phyloP scores from a whole-genome alignment of 225 moss, liverwort and hornwort species.

The Polytrichum commune region DNA sequence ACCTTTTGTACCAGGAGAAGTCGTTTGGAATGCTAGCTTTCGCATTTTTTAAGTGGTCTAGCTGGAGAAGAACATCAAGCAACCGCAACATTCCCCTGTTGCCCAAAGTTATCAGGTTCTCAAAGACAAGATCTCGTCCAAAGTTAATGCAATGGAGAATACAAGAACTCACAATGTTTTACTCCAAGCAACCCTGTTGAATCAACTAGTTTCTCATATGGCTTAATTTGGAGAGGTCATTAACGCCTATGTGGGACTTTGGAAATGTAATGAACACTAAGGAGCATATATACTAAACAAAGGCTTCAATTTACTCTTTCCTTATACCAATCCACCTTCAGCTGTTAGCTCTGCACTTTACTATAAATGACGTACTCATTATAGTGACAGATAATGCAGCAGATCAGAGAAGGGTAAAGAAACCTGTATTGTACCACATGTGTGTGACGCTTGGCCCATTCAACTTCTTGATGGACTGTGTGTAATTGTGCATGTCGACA shows the following conservation, averaged over 20 bases:
- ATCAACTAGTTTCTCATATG: no score
- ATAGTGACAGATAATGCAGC: background rate
- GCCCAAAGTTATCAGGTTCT: slow-evolving; percentile 1
- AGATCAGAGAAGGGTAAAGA: slow-evolving; percentile 1
- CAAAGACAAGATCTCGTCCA: no score
- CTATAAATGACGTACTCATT: background rate
- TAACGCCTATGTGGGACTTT: no score
- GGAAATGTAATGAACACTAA: no score
- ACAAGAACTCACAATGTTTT: no score
- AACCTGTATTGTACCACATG: slow-evolving; percentile 69
- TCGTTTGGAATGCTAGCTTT: slow-evolving; percentile 98
- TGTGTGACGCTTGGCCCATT: slow-evolving; percentile 94
- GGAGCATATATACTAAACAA: no score
- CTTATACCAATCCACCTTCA: no score
- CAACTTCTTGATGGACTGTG: slow-evolving; percentile 70
- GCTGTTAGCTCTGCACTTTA: background rate
- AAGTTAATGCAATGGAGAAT: no score
- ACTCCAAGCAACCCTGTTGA: no score
- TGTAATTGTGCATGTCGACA: slow-evolving; percentile 87
- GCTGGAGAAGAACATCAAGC: slow-evolving; percentile 88
- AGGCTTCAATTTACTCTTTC: no score
- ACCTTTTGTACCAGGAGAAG: slow-evolving; percentile 98
- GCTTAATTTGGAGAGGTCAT: no score
- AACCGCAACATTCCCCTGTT: slow-evolving; percentile 87
- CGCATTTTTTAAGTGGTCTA: slow-evolving; percentile 94